phyloP scores from a whole-genome alignment of 768 basidiomycete genomes.

The Lentinula sp. region DNA sequence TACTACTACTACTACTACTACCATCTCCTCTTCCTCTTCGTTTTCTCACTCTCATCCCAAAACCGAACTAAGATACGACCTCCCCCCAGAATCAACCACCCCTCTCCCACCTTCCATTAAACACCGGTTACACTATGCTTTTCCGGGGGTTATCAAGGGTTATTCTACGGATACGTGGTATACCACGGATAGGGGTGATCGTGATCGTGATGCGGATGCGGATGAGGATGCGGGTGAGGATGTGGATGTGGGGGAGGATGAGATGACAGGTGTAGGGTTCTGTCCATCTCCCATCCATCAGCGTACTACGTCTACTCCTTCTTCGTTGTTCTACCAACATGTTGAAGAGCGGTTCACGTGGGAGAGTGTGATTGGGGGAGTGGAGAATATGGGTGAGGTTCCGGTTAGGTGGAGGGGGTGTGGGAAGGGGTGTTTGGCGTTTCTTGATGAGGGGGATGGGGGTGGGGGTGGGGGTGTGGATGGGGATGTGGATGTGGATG shows the following conservation, averaged over 20 bases:
- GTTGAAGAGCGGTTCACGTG: conserved; percentile 63
- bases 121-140: not conserved
- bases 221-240: too few species aligned
- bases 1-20: not conserved
- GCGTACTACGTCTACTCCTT: conserved; percentile 10
- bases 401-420: conserved; percentile 71
- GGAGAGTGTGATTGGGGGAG: conserved; percentile 49
- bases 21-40: not conserved
- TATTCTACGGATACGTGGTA: not conserved
- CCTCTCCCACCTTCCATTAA: not conserved
- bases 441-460: conserved; percentile 28
- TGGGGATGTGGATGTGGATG: too few species aligned
- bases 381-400: conserved; percentile 44
- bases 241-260: too few species aligned
- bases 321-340: conserved; percentile 44
- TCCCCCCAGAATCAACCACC: not conserved
- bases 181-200: too few species aligned
- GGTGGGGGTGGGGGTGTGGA: not conserved
- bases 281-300: conserved; percentile 34
- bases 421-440: conserved; percentile 53
- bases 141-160: conserved; percentile 9
- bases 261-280: conserved; percentile 30
- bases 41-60: not conserved
- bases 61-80: not conserved
- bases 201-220: too few species aligned